Evolutionary conservation across 768 basidiomycete genomes (phyloP).

Genomic region (Podaxis rugospora): DNA sequence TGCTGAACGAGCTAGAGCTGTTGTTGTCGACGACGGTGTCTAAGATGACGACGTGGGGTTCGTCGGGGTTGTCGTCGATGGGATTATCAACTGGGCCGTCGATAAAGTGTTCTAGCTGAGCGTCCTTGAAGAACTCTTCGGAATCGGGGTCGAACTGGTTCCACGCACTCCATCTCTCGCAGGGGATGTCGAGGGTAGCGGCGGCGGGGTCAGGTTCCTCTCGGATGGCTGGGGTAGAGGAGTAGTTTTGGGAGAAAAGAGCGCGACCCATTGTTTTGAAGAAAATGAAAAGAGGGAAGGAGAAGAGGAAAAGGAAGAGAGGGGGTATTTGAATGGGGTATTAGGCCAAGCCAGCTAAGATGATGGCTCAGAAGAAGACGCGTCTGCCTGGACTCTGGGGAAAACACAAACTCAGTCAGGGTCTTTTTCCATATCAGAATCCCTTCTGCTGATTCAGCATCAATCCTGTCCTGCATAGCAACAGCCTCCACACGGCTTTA

Average conservation of each 20-base stretch:
- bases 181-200: conserved; percentile 35
- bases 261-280: conserved; percentile 50
- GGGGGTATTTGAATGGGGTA: conserved; percentile 24
- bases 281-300: conserved; percentile 7
- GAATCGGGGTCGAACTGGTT: conserved; percentile 78
- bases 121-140: conserved; percentile 66
- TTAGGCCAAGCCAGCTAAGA: conserved; percentile 21
- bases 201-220: conserved; percentile 38
- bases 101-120: conserved; percentile 66
- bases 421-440: conserved; percentile 3
- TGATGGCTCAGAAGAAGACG: conserved; percentile 23
- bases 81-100: conserved; percentile 33
- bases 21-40: conserved; percentile 25
- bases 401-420: conserved; percentile 10
- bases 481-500: background rate
- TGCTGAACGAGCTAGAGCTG: conserved; percentile 32
- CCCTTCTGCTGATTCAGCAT: background rate
- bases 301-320: conserved; percentile 3
- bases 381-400: conserved; percentile 15
- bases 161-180: conserved; percentile 58
- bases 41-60: conserved; percentile 20
- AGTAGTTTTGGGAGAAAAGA: conserved; percentile 47
- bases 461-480: conserved; percentile 3
- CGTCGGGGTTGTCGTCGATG: conserved; percentile 9
- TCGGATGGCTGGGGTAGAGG: conserved; percentile 34